Percentiles rank a stretch among this genome's conserved stretches.
These are phyloP conservation scores for Eutrema heterophyllum DNA, from an alignment of 345 rosid genomes.

Conservation along the genomic window DNA sequence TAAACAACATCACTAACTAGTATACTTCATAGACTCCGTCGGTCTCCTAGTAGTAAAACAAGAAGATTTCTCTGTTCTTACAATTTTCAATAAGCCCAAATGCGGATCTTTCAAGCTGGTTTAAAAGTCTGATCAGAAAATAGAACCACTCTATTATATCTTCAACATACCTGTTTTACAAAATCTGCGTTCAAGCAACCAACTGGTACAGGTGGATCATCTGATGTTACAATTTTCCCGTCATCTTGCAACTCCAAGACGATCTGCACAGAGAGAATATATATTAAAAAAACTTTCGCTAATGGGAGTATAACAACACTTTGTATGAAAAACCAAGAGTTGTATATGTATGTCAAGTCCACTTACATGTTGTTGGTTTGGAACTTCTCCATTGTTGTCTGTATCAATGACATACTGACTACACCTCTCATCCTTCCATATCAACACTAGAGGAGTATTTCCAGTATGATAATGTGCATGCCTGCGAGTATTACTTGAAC, in stretches of 20 bases:
- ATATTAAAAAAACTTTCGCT: background rate
- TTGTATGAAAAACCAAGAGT: background rate
- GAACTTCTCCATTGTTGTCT: constrained; percentile 77
- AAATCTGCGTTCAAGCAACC: constrained; percentile 62
- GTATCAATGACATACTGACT: constrained; percentile 96
- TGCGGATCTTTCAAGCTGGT: background rate
- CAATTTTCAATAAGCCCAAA: background rate
- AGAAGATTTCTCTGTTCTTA: background rate
- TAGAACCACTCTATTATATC: background rate
- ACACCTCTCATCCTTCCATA: constrained; percentile 93
- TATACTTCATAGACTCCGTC: background rate
- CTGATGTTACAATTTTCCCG: constrained; percentile 76
- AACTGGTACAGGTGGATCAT: constrained; percentile 74
- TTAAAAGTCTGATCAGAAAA: background rate
- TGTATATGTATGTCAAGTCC: constrained; percentile 1
- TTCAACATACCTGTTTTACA: constrained; percentile 50
- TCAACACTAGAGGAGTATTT: constrained; percentile 85
- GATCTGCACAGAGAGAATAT: constrained; percentile 37
- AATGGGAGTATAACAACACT: background rate
- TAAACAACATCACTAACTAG: background rate
- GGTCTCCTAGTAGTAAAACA: background rate
- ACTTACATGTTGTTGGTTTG: constrained; percentile 68
- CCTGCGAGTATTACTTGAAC: constrained; percentile 36
- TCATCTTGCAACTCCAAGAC: constrained; percentile 87
- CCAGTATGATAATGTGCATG: constrained; percentile 90